Percentiles rank a stretch among this genome's conserved stretches.
phyloP scores from a whole-genome alignment of 176 grass and related monocot species.

The Oryza rufipogon region DNA sequence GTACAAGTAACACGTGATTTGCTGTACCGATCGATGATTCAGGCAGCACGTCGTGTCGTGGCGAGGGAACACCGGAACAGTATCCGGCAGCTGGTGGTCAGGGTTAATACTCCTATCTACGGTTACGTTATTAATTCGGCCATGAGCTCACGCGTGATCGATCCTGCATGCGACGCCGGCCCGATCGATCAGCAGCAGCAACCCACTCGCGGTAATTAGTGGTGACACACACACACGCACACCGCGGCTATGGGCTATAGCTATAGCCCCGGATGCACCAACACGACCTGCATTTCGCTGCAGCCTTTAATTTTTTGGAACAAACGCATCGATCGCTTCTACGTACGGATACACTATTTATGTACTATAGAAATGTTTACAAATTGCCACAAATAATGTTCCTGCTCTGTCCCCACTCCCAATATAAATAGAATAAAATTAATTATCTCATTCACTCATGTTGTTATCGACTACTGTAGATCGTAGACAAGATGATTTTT shows the following conservation, averaged over 20 bases:
- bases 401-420: not conserved
- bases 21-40: not conserved
- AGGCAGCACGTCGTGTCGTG: not conserved
- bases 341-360: not conserved
- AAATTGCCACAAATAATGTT: not conserved
- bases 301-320: not conserved
- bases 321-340: not conserved
- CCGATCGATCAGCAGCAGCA: not conserved
- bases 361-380: not conserved
- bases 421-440: not conserved
- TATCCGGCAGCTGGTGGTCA: not conserved
- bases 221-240: too few species aligned
- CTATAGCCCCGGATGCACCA: not conserved
- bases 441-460: not conserved
- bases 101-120: not conserved
- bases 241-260: too few species aligned
- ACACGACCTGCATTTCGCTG: not conserved
- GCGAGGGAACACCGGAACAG: not conserved
- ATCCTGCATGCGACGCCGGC: not conserved
- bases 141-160: constrained; percentile 17
- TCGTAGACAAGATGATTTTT: not conserved
- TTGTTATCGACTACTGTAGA: not conserved
- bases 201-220: not conserved
- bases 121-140: constrained; percentile 18
- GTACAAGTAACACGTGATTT: not conserved